These are phyloP conservation scores for Coelastrella sp. DNA, from an alignment of 139 green algal species.

Conservation along the genomic window DNA sequence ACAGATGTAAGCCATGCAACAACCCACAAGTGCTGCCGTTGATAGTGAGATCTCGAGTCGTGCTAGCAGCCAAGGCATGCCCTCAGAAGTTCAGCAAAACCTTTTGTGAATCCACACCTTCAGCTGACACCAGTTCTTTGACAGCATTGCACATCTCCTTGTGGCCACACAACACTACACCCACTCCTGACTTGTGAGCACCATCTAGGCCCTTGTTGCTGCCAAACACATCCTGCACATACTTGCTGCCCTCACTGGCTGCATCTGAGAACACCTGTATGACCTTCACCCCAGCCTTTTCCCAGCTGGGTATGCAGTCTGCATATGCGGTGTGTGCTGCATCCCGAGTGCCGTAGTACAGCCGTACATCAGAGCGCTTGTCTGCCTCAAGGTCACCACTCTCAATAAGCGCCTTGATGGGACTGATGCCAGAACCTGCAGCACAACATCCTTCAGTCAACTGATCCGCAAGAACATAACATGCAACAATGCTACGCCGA, in stretches of 20 bases:
- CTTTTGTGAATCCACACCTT: conserved; percentile 69
- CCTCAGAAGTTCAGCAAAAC: conserved; percentile 85
- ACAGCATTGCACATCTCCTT: conserved; percentile 88
- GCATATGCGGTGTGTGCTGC: conserved; percentile 48
- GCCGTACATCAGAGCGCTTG: conserved; percentile 62
- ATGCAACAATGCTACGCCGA: not conserved
- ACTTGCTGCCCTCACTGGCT: conserved; percentile 8
- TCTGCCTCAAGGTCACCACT: conserved; percentile 60
- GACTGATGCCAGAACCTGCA: conserved; percentile 74
- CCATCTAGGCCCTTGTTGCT: conserved; percentile 37
- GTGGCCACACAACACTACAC: conserved; percentile 88
- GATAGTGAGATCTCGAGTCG: not conserved
- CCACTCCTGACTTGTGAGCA: conserved; percentile 42
- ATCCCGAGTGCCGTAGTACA: conserved; percentile 86
- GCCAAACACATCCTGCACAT: conserved; percentile 81
- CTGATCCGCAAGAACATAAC: not conserved
- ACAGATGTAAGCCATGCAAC: no score
- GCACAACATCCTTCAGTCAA: not conserved
- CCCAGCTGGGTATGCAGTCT: conserved; percentile 71
- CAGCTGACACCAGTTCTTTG: conserved; percentile 66
- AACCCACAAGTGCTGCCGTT: no score
- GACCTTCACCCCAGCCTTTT: conserved; percentile 74
- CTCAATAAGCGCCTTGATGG: conserved; percentile 86
- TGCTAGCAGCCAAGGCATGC: not conserved
- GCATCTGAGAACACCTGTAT: conserved; percentile 50